phyloP scores from a whole-genome alignment of 2,329 filamentous ascomycete species.

The Botrytis galanthina region DNA sequence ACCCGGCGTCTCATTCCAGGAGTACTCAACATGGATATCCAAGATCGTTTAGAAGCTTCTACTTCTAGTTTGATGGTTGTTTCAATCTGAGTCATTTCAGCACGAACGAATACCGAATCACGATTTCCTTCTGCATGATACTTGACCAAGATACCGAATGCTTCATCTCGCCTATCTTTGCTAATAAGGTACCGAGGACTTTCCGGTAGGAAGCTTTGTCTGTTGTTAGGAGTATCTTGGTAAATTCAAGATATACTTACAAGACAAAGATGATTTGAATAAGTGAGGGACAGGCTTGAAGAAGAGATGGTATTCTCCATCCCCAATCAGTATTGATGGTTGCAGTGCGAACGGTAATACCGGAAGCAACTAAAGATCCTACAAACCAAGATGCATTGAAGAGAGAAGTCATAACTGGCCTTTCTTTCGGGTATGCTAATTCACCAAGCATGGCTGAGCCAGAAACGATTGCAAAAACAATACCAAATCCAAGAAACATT shows the following conservation, averaged over 20 bases:
- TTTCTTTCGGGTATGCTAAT: slow-evolving; percentile 53
- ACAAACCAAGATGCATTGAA: slow-evolving; percentile 54
- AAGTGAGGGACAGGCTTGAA: slow-evolving; percentile 40
- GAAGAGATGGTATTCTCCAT: slow-evolving; percentile 44
- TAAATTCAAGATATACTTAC: slow-evolving; percentile 13
- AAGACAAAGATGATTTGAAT: slow-evolving; percentile 28
- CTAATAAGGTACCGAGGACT: slow-evolving; percentile 56
- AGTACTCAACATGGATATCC: slow-evolving; percentile 52
- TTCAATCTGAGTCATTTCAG: slow-evolving; percentile 60
- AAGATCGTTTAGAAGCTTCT: slow-evolving; percentile 52
- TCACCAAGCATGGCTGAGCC: slow-evolving; percentile 54
- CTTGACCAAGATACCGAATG: slow-evolving; percentile 51
- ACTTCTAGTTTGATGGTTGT: slow-evolving; percentile 55
- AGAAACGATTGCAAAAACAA: slow-evolving; percentile 51
- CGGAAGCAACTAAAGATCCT: slow-evolving; percentile 32
- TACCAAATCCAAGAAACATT: slow-evolving; percentile 53
- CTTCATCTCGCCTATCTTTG: slow-evolving; percentile 57
- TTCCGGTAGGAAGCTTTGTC: slow-evolving; percentile 49
- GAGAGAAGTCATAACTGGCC: slow-evolving; percentile 51
- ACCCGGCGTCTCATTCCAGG: slow-evolving; percentile 50
- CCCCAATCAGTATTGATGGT: slow-evolving; percentile 43
- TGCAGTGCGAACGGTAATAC: slow-evolving; percentile 46
- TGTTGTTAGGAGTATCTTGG: not conserved
- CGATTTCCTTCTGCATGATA: slow-evolving; percentile 54
- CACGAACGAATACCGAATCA: slow-evolving; percentile 52